Conservation (phyloP, 2,329 filamentous ascomycete genomes). For the Hortaea werneckii region DNA sequence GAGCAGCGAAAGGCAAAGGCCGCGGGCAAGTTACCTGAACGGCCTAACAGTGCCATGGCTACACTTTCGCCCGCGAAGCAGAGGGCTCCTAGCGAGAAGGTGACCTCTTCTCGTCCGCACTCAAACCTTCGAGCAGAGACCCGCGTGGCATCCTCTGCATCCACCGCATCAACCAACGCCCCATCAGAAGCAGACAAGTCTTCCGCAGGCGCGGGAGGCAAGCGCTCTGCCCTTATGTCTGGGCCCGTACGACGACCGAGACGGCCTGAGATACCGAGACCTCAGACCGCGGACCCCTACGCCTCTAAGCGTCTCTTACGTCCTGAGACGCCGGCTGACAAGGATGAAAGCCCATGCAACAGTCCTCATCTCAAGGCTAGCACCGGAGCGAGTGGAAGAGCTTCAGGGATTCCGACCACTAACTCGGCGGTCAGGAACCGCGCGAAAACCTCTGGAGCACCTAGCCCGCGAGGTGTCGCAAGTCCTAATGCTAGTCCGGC, state of each 20-base stretch:
- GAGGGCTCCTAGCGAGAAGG: conserved; percentile 16
- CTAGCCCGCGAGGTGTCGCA: conserved; percentile 1
- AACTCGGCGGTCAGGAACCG: conserved; percentile 16
- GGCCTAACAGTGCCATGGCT: conserved; percentile 49
- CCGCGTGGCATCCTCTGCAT: conserved; percentile 20
- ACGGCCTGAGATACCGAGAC: conserved; percentile 36
- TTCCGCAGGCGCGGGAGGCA: conserved; percentile 19
- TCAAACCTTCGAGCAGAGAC: conserved; percentile 20
- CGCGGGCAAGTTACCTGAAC: conserved; percentile 37
- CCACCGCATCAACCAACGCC: conserved; percentile 15
- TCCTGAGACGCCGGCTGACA: conserved; percentile 36
- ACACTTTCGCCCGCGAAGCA: conserved; percentile 39
- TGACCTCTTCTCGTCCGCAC: conserved; percentile 15
- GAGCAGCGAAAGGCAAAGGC: conserved; percentile 54
- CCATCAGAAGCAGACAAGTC: conserved; percentile 11
- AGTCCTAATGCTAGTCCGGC: conserved; percentile 25
- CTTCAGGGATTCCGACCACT: conserved; percentile 10
- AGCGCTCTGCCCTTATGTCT: conserved; percentile 41
- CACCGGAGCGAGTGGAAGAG: too few species aligned
- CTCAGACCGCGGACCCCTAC: conserved; percentile 47
- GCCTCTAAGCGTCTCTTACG: conserved; percentile 27
- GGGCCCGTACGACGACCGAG: conserved; percentile 48
- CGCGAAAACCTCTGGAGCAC: conserved; percentile 10
- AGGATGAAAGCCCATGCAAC: conserved; percentile 31
- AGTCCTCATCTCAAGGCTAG: conserved; percentile 24